phyloP scores from a whole-genome alignment of 2,329 filamentous ascomycete genomes.

The Paecilomyces sp. region DNA sequence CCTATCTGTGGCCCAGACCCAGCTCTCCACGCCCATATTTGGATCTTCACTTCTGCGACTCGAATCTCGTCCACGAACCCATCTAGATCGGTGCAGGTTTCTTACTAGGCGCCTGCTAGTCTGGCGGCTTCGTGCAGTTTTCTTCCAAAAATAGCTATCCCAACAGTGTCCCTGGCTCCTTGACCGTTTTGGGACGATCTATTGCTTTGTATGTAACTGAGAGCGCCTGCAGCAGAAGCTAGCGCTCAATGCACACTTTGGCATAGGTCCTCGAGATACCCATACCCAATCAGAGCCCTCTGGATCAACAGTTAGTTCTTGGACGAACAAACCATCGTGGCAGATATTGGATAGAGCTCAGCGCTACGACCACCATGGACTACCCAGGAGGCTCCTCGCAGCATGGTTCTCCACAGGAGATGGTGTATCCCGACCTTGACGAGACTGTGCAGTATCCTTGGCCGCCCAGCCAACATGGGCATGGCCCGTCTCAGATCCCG shows the following conservation, averaged over 20 bases:
- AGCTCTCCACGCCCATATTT: not conserved
- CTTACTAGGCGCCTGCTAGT: not conserved
- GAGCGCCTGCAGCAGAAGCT: not conserved
- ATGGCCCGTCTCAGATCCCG: slow-evolving; percentile 7
- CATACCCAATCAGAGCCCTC: not conserved
- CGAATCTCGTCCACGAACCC: not conserved
- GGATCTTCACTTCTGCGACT: not conserved
- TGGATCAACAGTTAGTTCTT: not conserved
- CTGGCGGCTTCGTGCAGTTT: not conserved
- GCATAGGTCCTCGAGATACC: not conserved
- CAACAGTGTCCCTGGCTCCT: not conserved
- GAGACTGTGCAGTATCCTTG: slow-evolving; percentile 26
- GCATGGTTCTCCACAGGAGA: slow-evolving; percentile 10
- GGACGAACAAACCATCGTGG: slow-evolving; percentile 2
- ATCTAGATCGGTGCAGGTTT: not conserved
- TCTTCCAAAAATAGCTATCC: not conserved
- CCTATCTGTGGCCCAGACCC: not conserved
- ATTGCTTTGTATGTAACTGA: not conserved
- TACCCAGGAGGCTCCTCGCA: slow-evolving; percentile 8
- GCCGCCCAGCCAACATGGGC: slow-evolving; percentile 15
- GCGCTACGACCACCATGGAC: slow-evolving; percentile 10
- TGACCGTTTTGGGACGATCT: not conserved
- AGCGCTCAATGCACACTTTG: not conserved
- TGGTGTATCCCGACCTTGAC: slow-evolving; percentile 26
- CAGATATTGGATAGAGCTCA: not conserved